Percentiles rank a stretch among this genome's conserved stretches.
Conservation (phyloP, 83 land plant species). For the Picea engelmannii region DNA sequence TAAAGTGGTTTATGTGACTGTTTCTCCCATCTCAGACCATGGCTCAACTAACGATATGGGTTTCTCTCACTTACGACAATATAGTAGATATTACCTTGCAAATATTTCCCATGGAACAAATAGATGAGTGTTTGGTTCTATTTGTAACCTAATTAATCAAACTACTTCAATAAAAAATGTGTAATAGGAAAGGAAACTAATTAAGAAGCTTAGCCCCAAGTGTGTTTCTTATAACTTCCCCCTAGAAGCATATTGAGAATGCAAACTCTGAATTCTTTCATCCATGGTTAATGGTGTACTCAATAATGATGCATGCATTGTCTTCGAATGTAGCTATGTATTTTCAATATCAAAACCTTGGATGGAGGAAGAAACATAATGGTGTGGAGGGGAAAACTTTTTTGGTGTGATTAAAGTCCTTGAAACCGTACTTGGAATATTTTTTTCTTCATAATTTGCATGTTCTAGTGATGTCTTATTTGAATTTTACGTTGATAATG, state of each 20-base stretch:
- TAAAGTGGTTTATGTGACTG: too few species aligned
- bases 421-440: slow-evolving; percentile 59
- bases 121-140: too few species aligned
- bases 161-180: neutral
- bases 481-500: slow-evolving; percentile 60
- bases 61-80: too few species aligned
- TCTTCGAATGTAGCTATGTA: slow-evolving; percentile 26
- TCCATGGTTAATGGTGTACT: slow-evolving; percentile 5
- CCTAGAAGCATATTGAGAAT: slow-evolving; percentile 1
- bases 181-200: too few species aligned
- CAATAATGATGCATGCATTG: slow-evolving; percentile 25
- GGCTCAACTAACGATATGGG: too few species aligned
- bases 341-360: slow-evolving; percentile 32
- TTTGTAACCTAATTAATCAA: neutral
- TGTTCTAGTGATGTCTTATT: slow-evolving; percentile 50
- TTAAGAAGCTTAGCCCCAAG: too few species aligned
- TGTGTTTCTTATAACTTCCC: neutral
- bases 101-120: neutral
- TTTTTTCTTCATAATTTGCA: slow-evolving; percentile 33
- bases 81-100: too few species aligned
- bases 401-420: slow-evolving; percentile 62
- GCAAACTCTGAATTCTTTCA: slow-evolving; percentile 17
- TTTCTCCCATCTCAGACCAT: too few species aligned
- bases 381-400: slow-evolving; percentile 46
- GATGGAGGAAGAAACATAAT: slow-evolving; percentile 38